A percentile compares a stretch with the other conserved stretches of the same genome.
Evolutionary conservation across 257 asterid species (phyloP).

Genomic region (Plantago ovata): DNA sequence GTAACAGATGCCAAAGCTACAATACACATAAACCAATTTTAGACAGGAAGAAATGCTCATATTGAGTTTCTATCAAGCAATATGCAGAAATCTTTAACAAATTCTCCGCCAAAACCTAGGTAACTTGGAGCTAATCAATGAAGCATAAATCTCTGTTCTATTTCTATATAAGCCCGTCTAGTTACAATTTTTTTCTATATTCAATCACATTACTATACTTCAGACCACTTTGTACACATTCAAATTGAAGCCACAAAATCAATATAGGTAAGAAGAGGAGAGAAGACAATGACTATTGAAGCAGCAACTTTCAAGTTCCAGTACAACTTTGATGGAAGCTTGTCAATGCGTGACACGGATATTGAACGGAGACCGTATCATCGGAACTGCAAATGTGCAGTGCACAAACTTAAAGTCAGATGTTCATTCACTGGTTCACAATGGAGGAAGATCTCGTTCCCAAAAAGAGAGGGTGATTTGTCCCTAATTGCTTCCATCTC

Average conservation of each 20-base stretch:
- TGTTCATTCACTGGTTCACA: constrained; percentile 11
- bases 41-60: too few relatives aligned
- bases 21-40: too few relatives aligned
- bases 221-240: too few relatives aligned
- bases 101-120: too few relatives aligned
- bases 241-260: neutral
- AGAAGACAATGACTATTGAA: constrained; percentile 22
- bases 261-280: constrained; percentile 6
- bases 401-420: constrained; percentile 22
- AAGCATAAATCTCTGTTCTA: too few relatives aligned
- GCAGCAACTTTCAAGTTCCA: constrained; percentile 24
- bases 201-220: too few relatives aligned
- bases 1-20: too few relatives aligned
- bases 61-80: too few relatives aligned
- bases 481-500: constrained; percentile 16
- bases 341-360: constrained; percentile 28
- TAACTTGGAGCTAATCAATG: too few relatives aligned
- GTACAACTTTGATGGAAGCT: constrained; percentile 28
- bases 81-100: too few relatives aligned
- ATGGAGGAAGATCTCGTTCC: constrained; percentile 18
- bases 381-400: constrained; percentile 26
- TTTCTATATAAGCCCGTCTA: too few relatives aligned
- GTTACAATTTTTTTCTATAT: too few relatives aligned
- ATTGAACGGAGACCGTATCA: constrained; percentile 39
- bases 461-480: constrained; percentile 4